Percentiles rank a stretch among this genome's conserved stretches.
phyloP scores from a whole-genome alignment of 345 rosid species.

The Euclidium syriacum region DNA sequence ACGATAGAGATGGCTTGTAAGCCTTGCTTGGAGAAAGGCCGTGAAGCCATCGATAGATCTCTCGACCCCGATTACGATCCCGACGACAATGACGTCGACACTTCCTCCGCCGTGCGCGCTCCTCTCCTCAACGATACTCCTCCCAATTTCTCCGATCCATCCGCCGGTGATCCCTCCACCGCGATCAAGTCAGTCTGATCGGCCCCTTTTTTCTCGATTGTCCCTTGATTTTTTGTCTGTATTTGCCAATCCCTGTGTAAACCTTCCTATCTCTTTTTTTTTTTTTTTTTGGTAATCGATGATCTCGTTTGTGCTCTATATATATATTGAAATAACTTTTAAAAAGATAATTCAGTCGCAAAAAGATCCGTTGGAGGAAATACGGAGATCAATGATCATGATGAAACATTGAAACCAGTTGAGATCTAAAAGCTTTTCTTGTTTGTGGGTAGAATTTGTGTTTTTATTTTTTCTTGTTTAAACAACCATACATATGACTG shows the following conservation, averaged over 20 bases:
- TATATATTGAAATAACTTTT: not conserved
- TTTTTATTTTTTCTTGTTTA: too few relatives aligned
- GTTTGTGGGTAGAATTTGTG: too few relatives aligned
- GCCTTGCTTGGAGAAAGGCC: constrained; percentile 71
- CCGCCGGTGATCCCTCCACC: constrained; percentile 21
- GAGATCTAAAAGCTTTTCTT: too few relatives aligned
- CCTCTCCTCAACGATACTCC: constrained; percentile 35
- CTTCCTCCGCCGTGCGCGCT: constrained; percentile 28
- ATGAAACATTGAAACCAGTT: too few relatives aligned
- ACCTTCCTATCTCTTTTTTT: not conserved
- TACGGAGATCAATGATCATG: too few relatives aligned
- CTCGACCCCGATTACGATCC: constrained; percentile 82
- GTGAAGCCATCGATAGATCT: constrained; percentile 73
- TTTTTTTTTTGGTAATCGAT: not conserved
- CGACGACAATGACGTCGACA: constrained; percentile 38
- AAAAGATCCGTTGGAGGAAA: too few relatives aligned
- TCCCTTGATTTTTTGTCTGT: not conserved
- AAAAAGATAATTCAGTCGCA: too few relatives aligned
- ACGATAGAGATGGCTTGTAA: constrained; percentile 80
- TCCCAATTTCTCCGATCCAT: constrained; percentile 7
- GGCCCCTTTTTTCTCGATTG: not conserved
- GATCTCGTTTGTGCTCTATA: not conserved
- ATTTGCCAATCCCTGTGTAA: constrained; percentile 2
- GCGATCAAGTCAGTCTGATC: constrained; percentile 35
- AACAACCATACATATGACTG: too few relatives aligned